Conservation (phyloP, 495 filamentous ascomycete species). For the Recurvomyces mirabilis region DNA sequence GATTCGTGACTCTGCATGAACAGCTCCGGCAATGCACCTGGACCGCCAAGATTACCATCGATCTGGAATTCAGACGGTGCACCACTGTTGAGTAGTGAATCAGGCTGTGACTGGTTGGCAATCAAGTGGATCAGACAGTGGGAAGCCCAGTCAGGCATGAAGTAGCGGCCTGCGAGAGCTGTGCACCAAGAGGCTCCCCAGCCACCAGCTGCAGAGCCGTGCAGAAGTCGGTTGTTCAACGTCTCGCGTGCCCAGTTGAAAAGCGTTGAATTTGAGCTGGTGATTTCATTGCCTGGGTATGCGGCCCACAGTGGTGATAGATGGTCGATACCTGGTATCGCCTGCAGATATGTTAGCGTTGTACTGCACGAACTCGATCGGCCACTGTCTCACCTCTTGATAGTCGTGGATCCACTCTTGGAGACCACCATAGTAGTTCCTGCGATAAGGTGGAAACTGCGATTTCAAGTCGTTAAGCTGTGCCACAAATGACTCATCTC, state of each 20-base stretch:
- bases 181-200: slow-evolving; percentile 8
- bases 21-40: slow-evolving; percentile 5
- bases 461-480: background rate
- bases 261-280: background rate
- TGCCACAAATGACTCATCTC: background rate
- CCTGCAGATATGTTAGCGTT: background rate
- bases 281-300: slow-evolving; percentile 10
- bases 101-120: slow-evolving; percentile 2
- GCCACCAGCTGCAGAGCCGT: slow-evolving; percentile 1
- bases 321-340: slow-evolving; percentile 5
- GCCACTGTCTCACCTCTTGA: background rate
- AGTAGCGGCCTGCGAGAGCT: slow-evolving; percentile 1
- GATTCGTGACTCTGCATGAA: slow-evolving; percentile 4
- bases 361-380: too few species aligned
- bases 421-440: slow-evolving; percentile 1
- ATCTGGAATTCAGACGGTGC: slow-evolving; percentile 6
- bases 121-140: slow-evolving; percentile 3
- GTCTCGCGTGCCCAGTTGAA: slow-evolving; percentile 2
- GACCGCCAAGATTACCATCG: slow-evolving; percentile 3
- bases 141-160: background rate
- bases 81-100: slow-evolving; percentile 8
- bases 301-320: slow-evolving; percentile 6
- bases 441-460: slow-evolving; percentile 1
- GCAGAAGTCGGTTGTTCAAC: slow-evolving; percentile 1
- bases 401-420: slow-evolving; percentile 12